These are phyloP conservation scores for Grosmannia serpens DNA, from an alignment of 2,329 filamentous ascomycete genomes.

Conservation along the genomic window DNA sequence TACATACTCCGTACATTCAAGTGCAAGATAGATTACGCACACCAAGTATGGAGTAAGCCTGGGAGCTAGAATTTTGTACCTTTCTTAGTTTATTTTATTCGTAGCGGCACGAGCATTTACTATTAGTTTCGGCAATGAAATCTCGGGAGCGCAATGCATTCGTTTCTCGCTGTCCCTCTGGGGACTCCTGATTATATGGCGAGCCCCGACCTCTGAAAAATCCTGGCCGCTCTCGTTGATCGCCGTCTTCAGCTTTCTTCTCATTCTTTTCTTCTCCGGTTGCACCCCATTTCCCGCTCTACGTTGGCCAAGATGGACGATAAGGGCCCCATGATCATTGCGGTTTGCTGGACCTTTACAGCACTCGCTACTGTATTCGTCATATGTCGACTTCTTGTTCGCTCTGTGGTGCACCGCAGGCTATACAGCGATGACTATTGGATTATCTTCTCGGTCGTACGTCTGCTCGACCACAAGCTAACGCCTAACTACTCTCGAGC, in stretches of 20 bases:
- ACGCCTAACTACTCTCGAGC: background rate
- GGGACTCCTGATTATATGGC: no score
- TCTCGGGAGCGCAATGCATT: no score
- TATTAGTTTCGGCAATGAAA: no score
- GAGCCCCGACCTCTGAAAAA: background rate
- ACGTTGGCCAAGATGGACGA: background rate
- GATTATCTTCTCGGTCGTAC: background rate
- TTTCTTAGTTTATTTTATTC: no score
- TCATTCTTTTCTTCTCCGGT: background rate
- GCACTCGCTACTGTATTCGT: background rate
- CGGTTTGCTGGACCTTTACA: constrained; percentile 1
- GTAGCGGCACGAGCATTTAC: no score
- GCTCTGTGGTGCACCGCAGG: background rate
- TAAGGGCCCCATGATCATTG: background rate
- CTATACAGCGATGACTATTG: background rate
- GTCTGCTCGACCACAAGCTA: background rate
- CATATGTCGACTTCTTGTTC: background rate
- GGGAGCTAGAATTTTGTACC: no score
- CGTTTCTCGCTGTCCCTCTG: no score
- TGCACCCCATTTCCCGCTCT: background rate
- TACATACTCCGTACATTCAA: no score
- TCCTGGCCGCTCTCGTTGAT: background rate
- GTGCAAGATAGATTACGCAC: no score
- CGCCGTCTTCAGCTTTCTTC: background rate
- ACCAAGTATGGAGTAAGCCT: no score